Evolutionary conservation across 768 basidiomycete genomes (phyloP).

Genomic region (Pleurotus sapidus): DNA sequence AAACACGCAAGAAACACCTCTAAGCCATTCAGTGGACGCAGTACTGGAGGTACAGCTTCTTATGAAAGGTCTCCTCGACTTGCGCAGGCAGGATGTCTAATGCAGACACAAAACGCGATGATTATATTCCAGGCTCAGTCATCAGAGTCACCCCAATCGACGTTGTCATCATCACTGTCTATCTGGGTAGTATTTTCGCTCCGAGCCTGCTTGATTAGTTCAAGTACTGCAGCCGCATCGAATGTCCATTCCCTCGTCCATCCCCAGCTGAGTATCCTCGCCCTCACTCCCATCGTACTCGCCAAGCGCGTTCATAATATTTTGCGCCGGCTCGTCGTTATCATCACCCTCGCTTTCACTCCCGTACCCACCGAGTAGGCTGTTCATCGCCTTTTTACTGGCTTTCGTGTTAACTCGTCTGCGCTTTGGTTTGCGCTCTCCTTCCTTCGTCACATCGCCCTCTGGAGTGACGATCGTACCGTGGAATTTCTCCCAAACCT

Average conservation of each 20-base stretch:
- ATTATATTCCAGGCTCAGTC: slow-evolving; percentile 24
- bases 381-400: slow-evolving; percentile 54
- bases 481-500: slow-evolving; percentile 65
- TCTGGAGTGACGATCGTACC: slow-evolving; percentile 57
- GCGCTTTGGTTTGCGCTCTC: slow-evolving; percentile 46
- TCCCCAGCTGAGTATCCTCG: slow-evolving; percentile 17
- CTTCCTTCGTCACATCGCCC: slow-evolving; percentile 37
- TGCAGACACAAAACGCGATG: not conserved
- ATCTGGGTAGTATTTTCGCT: slow-evolving; percentile 20
- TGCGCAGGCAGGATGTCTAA: slow-evolving; percentile 70
- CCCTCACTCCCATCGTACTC: slow-evolving; percentile 40
- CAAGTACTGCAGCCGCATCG: slow-evolving; percentile 32
- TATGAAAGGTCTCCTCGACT: slow-evolving; percentile 82
- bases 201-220: slow-evolving; percentile 30
- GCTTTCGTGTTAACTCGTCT: slow-evolving; percentile 50
- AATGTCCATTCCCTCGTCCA: slow-evolving; percentile 27
- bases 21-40: slow-evolving; percentile 67
- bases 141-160: slow-evolving; percentile 52
- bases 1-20: slow-evolving; percentile 73
- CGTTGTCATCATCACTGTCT: slow-evolving; percentile 29
- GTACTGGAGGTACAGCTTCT: slow-evolving; percentile 78
- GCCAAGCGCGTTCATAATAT: slow-evolving; percentile 37
- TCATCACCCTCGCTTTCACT: slow-evolving; percentile 42
- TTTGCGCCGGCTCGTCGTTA: slow-evolving; percentile 17
- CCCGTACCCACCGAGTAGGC: slow-evolving; percentile 59